These are phyloP conservation scores for Aspergillus phoenicis DNA, from an alignment of 2,329 filamentous ascomycete genomes.

Conservation along the genomic window DNA sequence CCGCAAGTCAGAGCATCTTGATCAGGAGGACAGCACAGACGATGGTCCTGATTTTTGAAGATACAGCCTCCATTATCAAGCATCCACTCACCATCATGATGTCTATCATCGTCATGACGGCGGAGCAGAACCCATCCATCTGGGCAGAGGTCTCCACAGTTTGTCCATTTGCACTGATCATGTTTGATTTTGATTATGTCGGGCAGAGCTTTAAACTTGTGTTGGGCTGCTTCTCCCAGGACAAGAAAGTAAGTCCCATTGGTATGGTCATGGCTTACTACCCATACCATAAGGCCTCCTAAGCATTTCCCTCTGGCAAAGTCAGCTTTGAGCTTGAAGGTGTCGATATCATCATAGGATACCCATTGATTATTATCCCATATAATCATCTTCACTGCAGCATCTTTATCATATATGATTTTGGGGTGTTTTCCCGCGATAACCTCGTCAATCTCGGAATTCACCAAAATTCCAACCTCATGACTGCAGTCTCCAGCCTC, in stretches of 20 bases:
- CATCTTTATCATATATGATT: constrained; percentile 23
- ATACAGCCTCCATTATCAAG: no score
- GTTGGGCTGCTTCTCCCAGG: background rate
- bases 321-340: constrained; percentile 36
- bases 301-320: constrained; percentile 36
- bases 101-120: no score
- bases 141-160: no score
- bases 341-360: constrained; percentile 37
- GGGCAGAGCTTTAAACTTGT: no score
- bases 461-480: constrained; percentile 32
- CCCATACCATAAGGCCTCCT: constrained; percentile 30
- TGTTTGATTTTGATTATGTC: no score
- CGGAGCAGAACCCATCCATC: no score
- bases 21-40: no score
- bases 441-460: constrained; percentile 38
- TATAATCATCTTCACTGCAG: constrained; percentile 30
- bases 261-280: constrained; percentile 13
- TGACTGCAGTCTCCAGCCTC: constrained; percentile 32
- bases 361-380: constrained; percentile 34
- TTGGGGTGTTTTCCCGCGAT: constrained; percentile 18
- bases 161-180: no score
- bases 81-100: no score
- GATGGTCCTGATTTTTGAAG: no score
- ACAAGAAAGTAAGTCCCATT: constrained; percentile 5
- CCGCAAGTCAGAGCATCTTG: no score